These are phyloP conservation scores for Pythium aristosporum DNA, from an alignment of 352 stramenopile genomes.

Conservation along the genomic window DNA sequence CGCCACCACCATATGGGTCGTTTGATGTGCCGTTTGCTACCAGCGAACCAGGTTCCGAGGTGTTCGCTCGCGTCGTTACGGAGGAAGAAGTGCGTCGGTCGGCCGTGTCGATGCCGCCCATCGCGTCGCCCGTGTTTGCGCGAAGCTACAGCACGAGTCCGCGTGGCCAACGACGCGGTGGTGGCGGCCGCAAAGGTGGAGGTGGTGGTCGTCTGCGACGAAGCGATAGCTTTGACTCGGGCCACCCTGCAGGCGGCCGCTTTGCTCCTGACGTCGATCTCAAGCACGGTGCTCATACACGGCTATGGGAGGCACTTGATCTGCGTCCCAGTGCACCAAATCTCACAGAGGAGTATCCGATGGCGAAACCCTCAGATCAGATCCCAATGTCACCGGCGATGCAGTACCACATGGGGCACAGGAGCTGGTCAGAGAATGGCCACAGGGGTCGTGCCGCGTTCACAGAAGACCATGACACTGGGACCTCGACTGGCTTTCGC, in stretches of 20 bases:
- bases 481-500: conserved; percentile 2
- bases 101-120: not conserved
- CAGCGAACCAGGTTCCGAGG: not conserved
- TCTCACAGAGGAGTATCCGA: conserved; percentile 24
- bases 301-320: conserved; percentile 46
- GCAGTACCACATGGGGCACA: conserved; percentile 2
- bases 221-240: conserved; percentile 54
- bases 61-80: conserved; percentile 7
- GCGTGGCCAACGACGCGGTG: conserved; percentile 1
- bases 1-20: not conserved
- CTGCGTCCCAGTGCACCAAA: conserved; percentile 48
- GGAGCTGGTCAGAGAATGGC: conserved; percentile 12
- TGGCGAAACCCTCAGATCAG: conserved; percentile 5
- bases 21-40: not conserved
- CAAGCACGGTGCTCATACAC: conserved; percentile 42
- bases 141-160: conserved; percentile 15
- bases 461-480: not conserved
- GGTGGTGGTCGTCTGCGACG: conserved; percentile 19
- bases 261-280: conserved; percentile 25
- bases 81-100: not conserved
- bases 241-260: conserved; percentile 7
- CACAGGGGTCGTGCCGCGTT: not conserved
- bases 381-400: conserved; percentile 4
- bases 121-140: conserved; percentile 8
- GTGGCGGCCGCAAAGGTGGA: conserved; percentile 17